A percentile compares a stretch with the other conserved stretches of the same genome.
phyloP scores from a whole-genome alignment of 306 rosid genomes.

The Medicago lupulina region DNA sequence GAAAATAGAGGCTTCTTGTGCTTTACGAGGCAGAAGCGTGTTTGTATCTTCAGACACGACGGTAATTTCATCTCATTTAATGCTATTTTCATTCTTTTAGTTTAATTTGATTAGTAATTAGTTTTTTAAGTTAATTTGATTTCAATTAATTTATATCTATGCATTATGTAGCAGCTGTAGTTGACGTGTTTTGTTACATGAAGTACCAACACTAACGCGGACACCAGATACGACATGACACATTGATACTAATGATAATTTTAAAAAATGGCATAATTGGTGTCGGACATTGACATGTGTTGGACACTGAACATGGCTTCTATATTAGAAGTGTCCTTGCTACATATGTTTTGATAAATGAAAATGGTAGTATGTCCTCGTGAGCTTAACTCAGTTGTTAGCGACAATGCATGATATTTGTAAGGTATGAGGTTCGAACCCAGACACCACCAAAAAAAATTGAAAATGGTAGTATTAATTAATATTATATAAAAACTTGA shows the following conservation, averaged over 20 bases:
- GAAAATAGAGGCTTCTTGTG: conserved; percentile 87
- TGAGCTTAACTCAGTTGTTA: too few relatives aligned
- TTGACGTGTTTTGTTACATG: too few relatives aligned
- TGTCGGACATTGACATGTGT: neutral
- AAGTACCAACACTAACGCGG: neutral
- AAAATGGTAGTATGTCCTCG: neutral
- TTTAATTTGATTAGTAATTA: neutral
- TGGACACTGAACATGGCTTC: neutral
- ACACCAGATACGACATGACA: neutral
- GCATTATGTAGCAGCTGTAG: neutral
- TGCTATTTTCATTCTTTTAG: neutral
- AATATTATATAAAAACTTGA: neutral
- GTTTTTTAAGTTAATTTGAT: neutral
- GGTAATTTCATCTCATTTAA: conserved; percentile 52
- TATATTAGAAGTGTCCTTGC: neutral
- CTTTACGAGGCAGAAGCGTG: conserved; percentile 87
- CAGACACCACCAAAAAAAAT: too few relatives aligned
- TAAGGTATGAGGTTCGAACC: too few relatives aligned
- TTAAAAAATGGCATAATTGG: neutral
- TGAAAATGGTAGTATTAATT: neutral
- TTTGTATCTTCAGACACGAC: conserved; percentile 88
- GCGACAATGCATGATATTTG: too few relatives aligned
- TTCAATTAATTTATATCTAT: neutral
- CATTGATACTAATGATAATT: neutral
- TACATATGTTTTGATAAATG: neutral